Evolutionary conservation across 345 rosid species (phyloP).

Genomic region (Populus davidiana): DNA sequence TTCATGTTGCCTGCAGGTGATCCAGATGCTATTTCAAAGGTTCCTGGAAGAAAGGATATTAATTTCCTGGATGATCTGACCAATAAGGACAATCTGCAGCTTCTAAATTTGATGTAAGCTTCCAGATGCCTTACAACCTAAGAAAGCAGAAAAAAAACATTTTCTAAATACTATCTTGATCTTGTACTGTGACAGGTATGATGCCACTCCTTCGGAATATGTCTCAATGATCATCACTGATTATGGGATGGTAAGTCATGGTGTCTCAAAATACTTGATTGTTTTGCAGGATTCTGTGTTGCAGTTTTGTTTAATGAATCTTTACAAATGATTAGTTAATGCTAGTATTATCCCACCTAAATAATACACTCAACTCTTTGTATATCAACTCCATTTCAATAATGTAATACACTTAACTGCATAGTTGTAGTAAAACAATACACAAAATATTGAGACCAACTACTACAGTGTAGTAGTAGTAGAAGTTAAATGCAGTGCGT

Average conservation of each 20-base stretch:
- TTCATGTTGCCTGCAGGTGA: conserved; percentile 52
- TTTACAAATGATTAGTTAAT: too few species aligned
- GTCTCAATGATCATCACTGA: conserved; percentile 85
- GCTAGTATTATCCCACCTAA: too few species aligned
- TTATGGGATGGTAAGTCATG: conserved; percentile 84
- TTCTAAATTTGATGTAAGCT: conserved; percentile 71
- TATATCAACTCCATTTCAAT: too few species aligned
- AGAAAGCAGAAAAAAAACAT: neutral
- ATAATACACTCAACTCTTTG: too few species aligned
- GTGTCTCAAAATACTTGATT: neutral
- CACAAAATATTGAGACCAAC: too few species aligned
- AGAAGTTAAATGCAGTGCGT: too few species aligned
- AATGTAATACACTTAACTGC: too few species aligned
- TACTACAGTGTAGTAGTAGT: too few species aligned
- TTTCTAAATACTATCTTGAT: neutral
- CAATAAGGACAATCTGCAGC: conserved; percentile 63
- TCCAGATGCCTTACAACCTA: neutral
- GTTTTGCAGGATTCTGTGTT: neutral
- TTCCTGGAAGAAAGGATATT: conserved; percentile 61
- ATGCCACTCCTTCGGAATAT: conserved; percentile 88
- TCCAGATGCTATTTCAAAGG: conserved; percentile 72
- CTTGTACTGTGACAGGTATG: conserved; percentile 55
- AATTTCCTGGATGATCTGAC: conserved; percentile 51
- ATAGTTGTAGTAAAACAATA: too few species aligned
- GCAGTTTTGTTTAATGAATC: neutral